Conservation (phyloP, 305 asterid species). For the Coffea humblotiana region DNA sequence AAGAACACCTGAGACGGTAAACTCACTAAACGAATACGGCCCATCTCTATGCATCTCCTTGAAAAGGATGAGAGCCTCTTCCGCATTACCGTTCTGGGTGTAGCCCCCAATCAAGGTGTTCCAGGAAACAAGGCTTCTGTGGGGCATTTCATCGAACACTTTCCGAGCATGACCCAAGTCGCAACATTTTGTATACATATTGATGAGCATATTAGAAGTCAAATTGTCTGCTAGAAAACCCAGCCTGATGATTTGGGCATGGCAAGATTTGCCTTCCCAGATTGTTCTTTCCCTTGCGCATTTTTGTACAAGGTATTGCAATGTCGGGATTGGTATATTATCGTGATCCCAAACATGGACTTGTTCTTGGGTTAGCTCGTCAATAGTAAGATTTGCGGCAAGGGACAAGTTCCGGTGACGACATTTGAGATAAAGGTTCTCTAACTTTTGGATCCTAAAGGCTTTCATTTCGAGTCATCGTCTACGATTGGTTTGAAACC, state of each 20-base stretch:
- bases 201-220: constrained; percentile 68
- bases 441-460: background rate
- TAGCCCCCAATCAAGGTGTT: constrained; percentile 63
- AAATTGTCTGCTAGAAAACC: constrained; percentile 47
- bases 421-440: background rate
- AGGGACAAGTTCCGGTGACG: background rate
- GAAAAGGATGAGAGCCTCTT: constrained; percentile 51
- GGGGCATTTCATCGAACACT: constrained; percentile 70
- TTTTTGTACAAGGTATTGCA: constrained; percentile 45
- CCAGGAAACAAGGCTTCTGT: constrained; percentile 65
- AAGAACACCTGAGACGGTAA: constrained; percentile 63
- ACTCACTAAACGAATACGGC: constrained; percentile 52
- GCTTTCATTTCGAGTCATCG: constrained; percentile 2
- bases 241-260: constrained; percentile 45
- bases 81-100: constrained; percentile 49
- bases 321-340: constrained; percentile 33
- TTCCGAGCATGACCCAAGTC: constrained; percentile 38
- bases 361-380: background rate
- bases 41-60: constrained; percentile 59
- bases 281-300: constrained; percentile 47
- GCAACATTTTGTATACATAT: constrained; percentile 63
- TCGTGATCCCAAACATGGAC: constrained; percentile 32
- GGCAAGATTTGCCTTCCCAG: constrained; percentile 52
- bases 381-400: background rate
- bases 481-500: background rate